phyloP scores from a whole-genome alignment of 257 asterid genomes.

The Leonotis leonurus region DNA sequence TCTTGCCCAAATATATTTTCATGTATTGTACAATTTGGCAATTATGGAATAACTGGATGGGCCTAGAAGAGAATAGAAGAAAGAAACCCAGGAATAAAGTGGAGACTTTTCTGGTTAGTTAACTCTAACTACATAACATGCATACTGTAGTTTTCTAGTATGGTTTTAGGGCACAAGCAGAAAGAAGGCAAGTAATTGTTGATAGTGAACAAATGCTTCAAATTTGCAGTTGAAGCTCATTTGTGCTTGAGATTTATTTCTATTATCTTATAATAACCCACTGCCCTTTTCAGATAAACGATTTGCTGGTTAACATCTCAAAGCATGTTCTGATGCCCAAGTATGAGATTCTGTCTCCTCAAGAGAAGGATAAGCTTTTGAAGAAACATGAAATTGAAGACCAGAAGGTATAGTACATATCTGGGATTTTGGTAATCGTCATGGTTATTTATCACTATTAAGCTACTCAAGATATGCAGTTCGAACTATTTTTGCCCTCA shows the following conservation, averaged over 20 bases:
- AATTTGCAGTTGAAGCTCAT: too few species aligned
- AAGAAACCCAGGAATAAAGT: too few species aligned
- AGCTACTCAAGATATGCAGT: not conserved
- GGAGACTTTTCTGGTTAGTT: slow-evolving; percentile 40
- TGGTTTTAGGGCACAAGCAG: not conserved
- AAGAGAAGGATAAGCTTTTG: slow-evolving; percentile 34
- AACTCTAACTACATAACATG: not conserved
- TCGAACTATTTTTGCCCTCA: too few species aligned
- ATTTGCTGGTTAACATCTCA: slow-evolving; percentile 35
- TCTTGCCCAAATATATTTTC: too few species aligned
- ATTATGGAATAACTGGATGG: too few species aligned
- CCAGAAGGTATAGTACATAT: slow-evolving; percentile 36
- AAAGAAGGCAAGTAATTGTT: too few species aligned
- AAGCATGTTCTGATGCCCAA: slow-evolving; percentile 31
- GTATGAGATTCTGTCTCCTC: slow-evolving; percentile 28
- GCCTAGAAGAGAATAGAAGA: too few species aligned
- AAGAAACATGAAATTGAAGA: slow-evolving; percentile 25
- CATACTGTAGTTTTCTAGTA: not conserved
- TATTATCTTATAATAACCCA: not conserved
- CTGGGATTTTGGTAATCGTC: not conserved
- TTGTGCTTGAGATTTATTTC: not conserved
- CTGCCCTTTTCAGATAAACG: slow-evolving; percentile 32
- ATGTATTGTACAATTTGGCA: too few species aligned
- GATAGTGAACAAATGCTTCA: too few species aligned
- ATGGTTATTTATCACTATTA: too few species aligned